phyloP scores from a whole-genome alignment of 2,329 filamentous ascomycete species.

The Sporothrix brunneoviolacea region DNA sequence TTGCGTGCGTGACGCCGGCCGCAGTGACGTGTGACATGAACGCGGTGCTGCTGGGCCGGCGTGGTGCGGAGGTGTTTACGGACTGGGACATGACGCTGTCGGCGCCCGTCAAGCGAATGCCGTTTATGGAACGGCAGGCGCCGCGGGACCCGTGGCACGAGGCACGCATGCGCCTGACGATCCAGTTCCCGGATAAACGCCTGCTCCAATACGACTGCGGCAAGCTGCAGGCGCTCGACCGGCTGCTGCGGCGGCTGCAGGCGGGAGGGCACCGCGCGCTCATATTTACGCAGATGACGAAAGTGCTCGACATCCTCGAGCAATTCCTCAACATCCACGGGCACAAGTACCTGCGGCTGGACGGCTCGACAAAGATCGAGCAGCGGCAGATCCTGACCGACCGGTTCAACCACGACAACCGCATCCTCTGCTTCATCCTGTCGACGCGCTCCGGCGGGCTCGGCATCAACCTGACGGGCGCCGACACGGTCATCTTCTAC shows the following conservation, averaged over 20 bases:
- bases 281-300: slow-evolving; percentile 99
- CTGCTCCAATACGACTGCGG: slow-evolving; percentile 97
- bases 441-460: slow-evolving; percentile 91
- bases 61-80: slow-evolving; percentile 50
- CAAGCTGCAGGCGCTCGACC: slow-evolving; percentile 86
- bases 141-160: slow-evolving; percentile 83
- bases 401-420: slow-evolving; percentile 89
- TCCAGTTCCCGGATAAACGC: slow-evolving; percentile 93
- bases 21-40: slow-evolving; percentile 76
- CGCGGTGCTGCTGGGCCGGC: slow-evolving; percentile 57
- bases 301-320: slow-evolving; percentile 93
- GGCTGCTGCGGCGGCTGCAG: slow-evolving; percentile 78
- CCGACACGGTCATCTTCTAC: slow-evolving; percentile 97
- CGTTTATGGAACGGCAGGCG: slow-evolving; percentile 49
- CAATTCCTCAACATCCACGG: slow-evolving; percentile 97
- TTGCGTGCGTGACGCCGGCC: slow-evolving; percentile 85
- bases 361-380: slow-evolving; percentile 94
- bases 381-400: slow-evolving; percentile 93
- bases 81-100: slow-evolving; percentile 52
- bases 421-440: slow-evolving; percentile 91
- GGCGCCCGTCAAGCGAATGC: slow-evolving; percentile 47
- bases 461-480: slow-evolving; percentile 93
- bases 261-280: slow-evolving; percentile 85
- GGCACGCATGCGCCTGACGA: slow-evolving; percentile 82
- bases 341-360: slow-evolving; percentile 90